Evolutionary conservation across 164 flowering plant species (phyloP), one percentile per base, ranked within the genome.

Genomic region (Echeveria elegans): DNA sequence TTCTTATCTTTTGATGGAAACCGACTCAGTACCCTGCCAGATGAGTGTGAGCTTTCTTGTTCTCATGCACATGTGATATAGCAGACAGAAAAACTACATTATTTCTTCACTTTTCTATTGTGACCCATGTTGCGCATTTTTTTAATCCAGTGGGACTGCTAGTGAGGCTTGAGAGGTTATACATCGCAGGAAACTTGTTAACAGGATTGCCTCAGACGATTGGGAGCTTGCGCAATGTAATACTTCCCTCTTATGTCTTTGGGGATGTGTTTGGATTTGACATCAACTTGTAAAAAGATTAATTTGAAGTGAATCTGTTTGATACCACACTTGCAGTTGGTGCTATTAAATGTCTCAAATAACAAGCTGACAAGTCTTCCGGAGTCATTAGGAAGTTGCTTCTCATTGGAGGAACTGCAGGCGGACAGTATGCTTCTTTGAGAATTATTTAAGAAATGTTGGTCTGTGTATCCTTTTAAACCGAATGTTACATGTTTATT

Each of bases 161-260:
- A 72, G 88, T 90, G 68, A 82, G 86, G 81, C 90, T 94, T 77
- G 97, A 90, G 75, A 82, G 72, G 63, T 77, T 93, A 71, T 90
- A 97, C 19, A 76, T 90, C 63, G 80, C 92, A 23, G 79, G 87
- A 53, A 93, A 90, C 71, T 58, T 80, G 72, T 73, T 92, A 66
- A 73, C 76, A 10, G 67, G 72, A 78, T 81, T 94, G 84, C 98
- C 98, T 63, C 95, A 88, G 69, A 94, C 98, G 9, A 79, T 90
- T 63, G 98, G 98, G 69, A 90, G 97, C 81, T 81, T 94, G 85
- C 96, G 96, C 68, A 88, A 86, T 85, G 98, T 90, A 77, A 88
- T 16, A 12, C 47, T 43, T 43, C 47, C 47, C 45, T 40, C 15
- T 40, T 40, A 7, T 36, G 8, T 40, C 15, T 0, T 40, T 7